phyloP scores from a whole-genome alignment of 202 grass and related monocot species.

The Digitaria exilis region DNA sequence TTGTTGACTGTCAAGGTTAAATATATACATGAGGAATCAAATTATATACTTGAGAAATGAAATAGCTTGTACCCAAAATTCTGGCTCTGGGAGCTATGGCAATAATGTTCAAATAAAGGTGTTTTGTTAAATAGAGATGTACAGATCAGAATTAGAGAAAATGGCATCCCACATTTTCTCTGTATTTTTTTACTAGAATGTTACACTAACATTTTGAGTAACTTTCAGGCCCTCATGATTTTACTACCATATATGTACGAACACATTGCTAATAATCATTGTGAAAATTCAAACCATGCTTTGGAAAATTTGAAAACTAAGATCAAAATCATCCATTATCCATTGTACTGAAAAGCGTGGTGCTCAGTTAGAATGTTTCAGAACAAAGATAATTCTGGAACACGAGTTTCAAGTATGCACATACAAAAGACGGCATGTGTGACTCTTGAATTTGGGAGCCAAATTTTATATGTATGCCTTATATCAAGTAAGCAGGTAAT shows the following conservation, averaged over 20 bases:
- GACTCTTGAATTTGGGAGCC: background rate
- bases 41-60: slow-evolving; percentile 32
- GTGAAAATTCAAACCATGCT: background rate
- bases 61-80: background rate
- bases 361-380: background rate
- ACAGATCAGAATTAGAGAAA: background rate
- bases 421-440: background rate
- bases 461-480: background rate
- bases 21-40: slow-evolving; percentile 58
- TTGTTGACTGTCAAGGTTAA: slow-evolving; percentile 90
- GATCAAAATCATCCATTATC: background rate
- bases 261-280: background rate
- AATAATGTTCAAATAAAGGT: background rate
- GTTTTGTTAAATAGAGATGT: background rate
- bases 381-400: background rate
- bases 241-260: background rate
- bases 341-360: background rate
- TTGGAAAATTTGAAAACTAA: background rate
- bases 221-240: background rate
- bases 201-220: background rate
- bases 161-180: background rate
- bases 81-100: background rate
- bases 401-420: background rate
- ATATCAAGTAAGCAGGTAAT: background rate
- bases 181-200: background rate